Evolutionary conservation across 345 rosid genomes (phyloP), one percentile per base, ranked within the genome.

Genomic region (Odontarrhena argentea): DNA sequence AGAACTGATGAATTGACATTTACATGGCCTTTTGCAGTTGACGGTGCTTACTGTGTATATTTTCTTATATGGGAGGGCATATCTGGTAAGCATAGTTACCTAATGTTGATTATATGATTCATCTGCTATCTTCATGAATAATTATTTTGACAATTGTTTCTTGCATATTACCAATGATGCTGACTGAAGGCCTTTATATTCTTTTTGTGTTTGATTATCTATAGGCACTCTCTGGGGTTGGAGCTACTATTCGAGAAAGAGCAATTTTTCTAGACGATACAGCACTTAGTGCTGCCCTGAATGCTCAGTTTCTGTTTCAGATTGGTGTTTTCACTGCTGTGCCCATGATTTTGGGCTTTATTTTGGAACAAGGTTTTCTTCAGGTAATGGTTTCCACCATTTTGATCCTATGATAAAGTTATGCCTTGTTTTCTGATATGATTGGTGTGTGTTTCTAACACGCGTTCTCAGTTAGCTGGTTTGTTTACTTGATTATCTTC

Each of bases 151-250:
- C 15, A 7, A 55, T 25, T 60, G 53, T 10, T 44, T 25, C 46
- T 10, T 70, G 49, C 50, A 48, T 55, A 18, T 38, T 55, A 38
- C n/a, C 47, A 37, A 38, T 50, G 52, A 38, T 55, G 44, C 64
- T 55, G 58, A 36, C 25, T 55, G 24, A 61, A 51, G 42, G 50
- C 63, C 43, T 45, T 13, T 51, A 28, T 28, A 37, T 42, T 54
- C 46, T 41, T 70, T 30, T 44, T 73, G 41, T 57, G 28, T 60
- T 60, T 74, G 28, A 38, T 67, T 51, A 71, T 35, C 73, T 72
- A 53, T 83, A 93, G 98, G 96, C 96, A 32, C 82, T 94, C 9
- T 94, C 99, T 74, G 99, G 99, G 60, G 86, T 91, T 66, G 99
- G 97, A 68, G 96, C 85, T 77, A 54, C 72, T 46, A 69, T 94